phyloP scores from a whole-genome alignment of 106 monocot genomes.

The Agapanthus africanus region DNA sequence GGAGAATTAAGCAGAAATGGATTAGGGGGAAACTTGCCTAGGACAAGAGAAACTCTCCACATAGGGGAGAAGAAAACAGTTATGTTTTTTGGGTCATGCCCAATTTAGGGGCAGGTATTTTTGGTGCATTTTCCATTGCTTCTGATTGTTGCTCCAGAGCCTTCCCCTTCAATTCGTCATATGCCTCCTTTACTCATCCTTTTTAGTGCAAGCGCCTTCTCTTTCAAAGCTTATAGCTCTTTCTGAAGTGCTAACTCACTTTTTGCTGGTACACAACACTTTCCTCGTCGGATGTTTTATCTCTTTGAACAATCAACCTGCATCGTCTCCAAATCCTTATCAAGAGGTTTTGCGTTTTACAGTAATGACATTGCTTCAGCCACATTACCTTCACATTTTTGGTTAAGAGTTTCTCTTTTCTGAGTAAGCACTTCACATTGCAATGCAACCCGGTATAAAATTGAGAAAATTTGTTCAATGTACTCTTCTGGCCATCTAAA shows the following conservation, averaged over 20 bases:
- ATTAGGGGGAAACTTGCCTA: too few relatives aligned
- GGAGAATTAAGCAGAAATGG: too few relatives aligned
- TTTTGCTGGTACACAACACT: constrained; percentile 24
- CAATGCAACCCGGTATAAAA: constrained; percentile 28
- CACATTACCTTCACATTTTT: constrained; percentile 64
- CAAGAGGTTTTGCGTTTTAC: constrained; percentile 80
- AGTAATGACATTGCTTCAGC: constrained; percentile 70
- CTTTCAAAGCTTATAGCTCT: constrained; percentile 80
- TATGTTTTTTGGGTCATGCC: too few relatives aligned
- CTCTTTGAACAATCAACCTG: constrained; percentile 13
- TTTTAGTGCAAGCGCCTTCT: constrained; percentile 83
- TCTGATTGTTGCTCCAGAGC: constrained; percentile 74
- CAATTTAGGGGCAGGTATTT: constrained; percentile 10
- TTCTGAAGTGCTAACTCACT: constrained; percentile 72
- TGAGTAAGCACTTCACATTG: constrained; percentile 45
- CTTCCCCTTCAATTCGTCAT: constrained; percentile 81
- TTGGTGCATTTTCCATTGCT: constrained; percentile 52
- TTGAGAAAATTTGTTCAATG: constrained; percentile 18
- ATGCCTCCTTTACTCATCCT: constrained; percentile 73
- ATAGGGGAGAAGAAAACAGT: too few relatives aligned
- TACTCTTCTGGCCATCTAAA: constrained; percentile 88
- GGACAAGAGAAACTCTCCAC: too few relatives aligned
- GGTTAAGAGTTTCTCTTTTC: constrained; percentile 67
- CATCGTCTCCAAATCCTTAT: constrained; percentile 42
- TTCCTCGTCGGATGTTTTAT: constrained; percentile 1